These are phyloP conservation scores for Solanum verrucosum DNA, from an alignment of 257 asterid genomes.

Conservation along the genomic window DNA sequence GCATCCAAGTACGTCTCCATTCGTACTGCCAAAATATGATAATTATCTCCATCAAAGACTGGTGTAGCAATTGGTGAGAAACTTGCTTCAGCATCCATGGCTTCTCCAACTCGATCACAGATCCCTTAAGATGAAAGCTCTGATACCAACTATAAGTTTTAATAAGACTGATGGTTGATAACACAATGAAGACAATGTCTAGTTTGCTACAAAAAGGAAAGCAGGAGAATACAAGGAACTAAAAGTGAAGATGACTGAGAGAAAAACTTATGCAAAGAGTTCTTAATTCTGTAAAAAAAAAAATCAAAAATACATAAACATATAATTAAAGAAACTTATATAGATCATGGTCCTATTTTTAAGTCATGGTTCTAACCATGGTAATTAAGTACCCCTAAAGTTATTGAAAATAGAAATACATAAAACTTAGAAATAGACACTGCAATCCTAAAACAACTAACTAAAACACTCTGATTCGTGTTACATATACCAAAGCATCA, in stretches of 20 bases:
- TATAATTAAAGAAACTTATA: not conserved
- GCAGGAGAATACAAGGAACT: not conserved
- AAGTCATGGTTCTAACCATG: not conserved
- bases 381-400: not conserved
- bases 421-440: not conserved
- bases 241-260: not conserved
- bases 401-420: not conserved
- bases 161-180: not conserved
- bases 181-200: not conserved
- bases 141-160: not conserved
- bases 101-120: not conserved
- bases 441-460: not conserved
- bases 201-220: not conserved
- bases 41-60: too few relatives aligned
- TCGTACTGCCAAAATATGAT: not conserved
- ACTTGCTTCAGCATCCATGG: not conserved
- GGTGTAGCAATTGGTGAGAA: not conserved
- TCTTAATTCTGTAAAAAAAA: not conserved
- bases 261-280: not conserved
- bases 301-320: not conserved
- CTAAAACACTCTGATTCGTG: not conserved
- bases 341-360: not conserved
- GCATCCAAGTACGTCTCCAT: not conserved
- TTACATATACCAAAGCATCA: not conserved
- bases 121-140: not conserved